Base-by-base conservation (phyloP, 306 rosid genomes). In the Canavalia gladiata region DNA sequence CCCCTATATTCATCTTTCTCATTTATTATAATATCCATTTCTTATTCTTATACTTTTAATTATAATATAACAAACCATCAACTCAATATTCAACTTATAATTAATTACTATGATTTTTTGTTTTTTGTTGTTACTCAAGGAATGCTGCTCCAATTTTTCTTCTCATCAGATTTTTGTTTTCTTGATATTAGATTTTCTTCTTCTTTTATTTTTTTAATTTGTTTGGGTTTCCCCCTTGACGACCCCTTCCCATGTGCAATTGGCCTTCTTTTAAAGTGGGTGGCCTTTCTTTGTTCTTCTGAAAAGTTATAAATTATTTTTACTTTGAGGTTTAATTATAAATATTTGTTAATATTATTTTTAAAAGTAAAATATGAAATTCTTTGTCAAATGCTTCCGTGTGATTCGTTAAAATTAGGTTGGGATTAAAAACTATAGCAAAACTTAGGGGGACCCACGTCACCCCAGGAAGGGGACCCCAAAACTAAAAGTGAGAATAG, bases 231-330 rank as follows among this genome's bases (percentile, higher is more conserved):
- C 5, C 4, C 30, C 41, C 1, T 18, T 66, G 72, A 13, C 29
- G 39, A 31, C 56, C 79, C 46, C 49, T 39, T 70, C 52, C 68
- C 83, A 70, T 70, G 83, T 79, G 77, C 43, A 37, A 47, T 47
- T 58, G 82, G 83, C 25, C 51, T 70, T 79, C 71, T 79, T 67
- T 69, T 33, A 70, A 68, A 80, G 83, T 50, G 41, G 78, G 83
- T 80, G 64, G 51, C 52, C 83, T 80, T 80, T 47, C 63, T 47
- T 68, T 54, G 68, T 67, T 78, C 7, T 30, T 33, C 11, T 42
- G 10, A n/a, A 57, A 47, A 71, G 41, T 31, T 43, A 33, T 68
- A 5, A 43, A 45, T 79, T 62, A 47, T 62, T 47, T 45, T 33
- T 56, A 7, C 1, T 4, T 25, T 25, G 3, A 43, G 34, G 46